phyloP scores from a whole-genome alignment of 306 rosid species.

The Rubus parviflorus region DNA sequence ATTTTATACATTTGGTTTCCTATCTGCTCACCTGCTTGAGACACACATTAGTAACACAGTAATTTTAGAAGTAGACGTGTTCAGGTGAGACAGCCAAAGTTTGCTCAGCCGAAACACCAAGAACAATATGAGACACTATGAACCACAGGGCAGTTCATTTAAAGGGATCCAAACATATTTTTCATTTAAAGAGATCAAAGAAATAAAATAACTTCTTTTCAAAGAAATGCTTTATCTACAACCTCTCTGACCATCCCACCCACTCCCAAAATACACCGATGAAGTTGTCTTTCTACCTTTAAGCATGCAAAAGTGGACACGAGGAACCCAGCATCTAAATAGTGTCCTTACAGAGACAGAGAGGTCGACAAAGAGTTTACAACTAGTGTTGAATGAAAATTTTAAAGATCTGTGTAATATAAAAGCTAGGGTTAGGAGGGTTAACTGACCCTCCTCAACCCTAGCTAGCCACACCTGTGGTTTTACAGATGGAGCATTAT shows the following conservation, averaged over 20 bases:
- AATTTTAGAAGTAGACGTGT: not conserved
- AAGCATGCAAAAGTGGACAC: not conserved
- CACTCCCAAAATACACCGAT: not conserved
- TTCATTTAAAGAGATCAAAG: not conserved
- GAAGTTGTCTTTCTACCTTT: not conserved
- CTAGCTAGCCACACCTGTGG: too few relatives aligned
- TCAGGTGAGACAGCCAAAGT: not conserved
- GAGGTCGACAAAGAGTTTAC: too few relatives aligned
- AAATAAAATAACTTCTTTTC: not conserved
- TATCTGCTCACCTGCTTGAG: not conserved
- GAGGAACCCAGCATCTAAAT: not conserved
- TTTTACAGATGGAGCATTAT: not conserved
- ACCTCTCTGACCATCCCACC: conserved; percentile 3
- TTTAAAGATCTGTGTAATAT: too few relatives aligned
- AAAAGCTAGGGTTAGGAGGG: too few relatives aligned
- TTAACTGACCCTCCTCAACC: too few relatives aligned
- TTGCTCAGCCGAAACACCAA: not conserved
- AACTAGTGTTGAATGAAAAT: too few relatives aligned
- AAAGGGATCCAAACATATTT: not conserved
- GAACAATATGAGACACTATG: not conserved
- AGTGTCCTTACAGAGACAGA: not conserved
- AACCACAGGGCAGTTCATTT: conserved; percentile 3
- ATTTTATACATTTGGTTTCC: not conserved
- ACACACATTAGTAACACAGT: not conserved
- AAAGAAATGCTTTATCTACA: not conserved